Evolutionary conservation across 2,329 filamentous ascomycete species (phyloP).

Genomic region (Sporothrix globosa): DNA sequence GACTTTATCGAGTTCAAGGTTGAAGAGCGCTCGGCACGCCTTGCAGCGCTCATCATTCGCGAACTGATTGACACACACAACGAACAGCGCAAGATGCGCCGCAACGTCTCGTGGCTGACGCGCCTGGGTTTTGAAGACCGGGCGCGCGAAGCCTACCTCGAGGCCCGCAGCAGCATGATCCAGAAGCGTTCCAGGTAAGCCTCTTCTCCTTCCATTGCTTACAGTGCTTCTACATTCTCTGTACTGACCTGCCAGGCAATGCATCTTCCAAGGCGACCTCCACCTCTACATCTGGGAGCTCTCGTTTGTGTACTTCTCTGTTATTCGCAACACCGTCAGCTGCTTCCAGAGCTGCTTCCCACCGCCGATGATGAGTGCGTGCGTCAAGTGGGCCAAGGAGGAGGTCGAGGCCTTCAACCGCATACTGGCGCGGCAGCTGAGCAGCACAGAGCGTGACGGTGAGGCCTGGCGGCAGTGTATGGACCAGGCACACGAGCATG

Average conservation of each 20-base stretch:
- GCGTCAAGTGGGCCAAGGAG: constrained; percentile 98
- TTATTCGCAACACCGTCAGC: constrained; percentile 89
- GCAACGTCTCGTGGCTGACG: constrained; percentile 81
- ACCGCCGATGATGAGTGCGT: constrained; percentile 84
- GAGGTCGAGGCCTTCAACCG: constrained; percentile 89
- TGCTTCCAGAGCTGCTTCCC: constrained; percentile 89
- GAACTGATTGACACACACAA: constrained; percentile 78
- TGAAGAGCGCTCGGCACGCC: constrained; percentile 76
- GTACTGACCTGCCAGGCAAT: constrained; percentile 64
- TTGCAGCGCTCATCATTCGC: constrained; percentile 76
- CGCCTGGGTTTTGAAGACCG: constrained; percentile 88
- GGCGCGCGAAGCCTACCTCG: constrained; percentile 83
- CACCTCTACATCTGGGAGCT: constrained; percentile 93
- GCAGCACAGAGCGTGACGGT: constrained; percentile 77
- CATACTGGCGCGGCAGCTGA: constrained; percentile 80
- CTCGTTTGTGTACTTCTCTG: constrained; percentile 91
- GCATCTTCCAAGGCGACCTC: constrained; percentile 91
- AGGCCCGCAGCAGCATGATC: constrained; percentile 75
- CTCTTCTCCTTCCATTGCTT: not conserved
- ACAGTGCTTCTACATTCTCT: not conserved
- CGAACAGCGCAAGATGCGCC: constrained; percentile 74
- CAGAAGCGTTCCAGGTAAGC: constrained; percentile 78
- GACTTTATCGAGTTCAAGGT: constrained; percentile 92
- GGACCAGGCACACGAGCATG: constrained; percentile 78
- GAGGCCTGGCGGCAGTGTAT: constrained; percentile 82